Evolutionary conservation across 305 asterid species (phyloP), one percentile per base, ranked within the genome.

Genomic region (Fraxinus albicans): DNA sequence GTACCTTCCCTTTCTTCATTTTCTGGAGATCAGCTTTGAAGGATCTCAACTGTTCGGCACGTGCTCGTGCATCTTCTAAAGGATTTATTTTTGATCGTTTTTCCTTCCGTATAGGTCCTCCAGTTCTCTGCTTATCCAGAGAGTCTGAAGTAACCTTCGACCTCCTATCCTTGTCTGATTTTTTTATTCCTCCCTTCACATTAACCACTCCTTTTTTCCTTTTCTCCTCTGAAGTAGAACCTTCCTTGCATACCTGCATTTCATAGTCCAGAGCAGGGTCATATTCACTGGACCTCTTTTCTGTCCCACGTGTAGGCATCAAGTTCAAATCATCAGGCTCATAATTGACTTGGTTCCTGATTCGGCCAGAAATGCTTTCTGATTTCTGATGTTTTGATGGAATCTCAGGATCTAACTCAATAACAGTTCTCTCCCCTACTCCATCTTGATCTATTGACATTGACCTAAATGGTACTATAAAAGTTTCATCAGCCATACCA

Each of bases 21-120:
- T 94, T 94, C 88, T 90, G 98, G 76, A 94, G 89, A 85, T 96
- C 98, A 76, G 96, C 96, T 88, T 96, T 96, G 83, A 91, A 96
- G 88, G 97, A 86, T 90, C 99, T 93, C 85, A 94, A 86, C 79
- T 79, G 94, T 83, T 94, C 98, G 77, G 98, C 99, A 84, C 97
- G 97, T 73, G 98, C 98, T 77, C 92, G 91, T 70, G 98, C 99
- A 87, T 95, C 97, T 84, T 94, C 97, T 76, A 88, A 73, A 86
- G 97, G 92, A 86, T 91, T 93, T 88, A 88, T 77, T 88, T 91
- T 94, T 34, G 97, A 90, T 79, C 91, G 80, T 88, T 90, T 92
- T 65, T 83, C 90, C 85, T 92, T 94, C 90, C 96, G 89, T 65
- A 93, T 83, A 40, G 94, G 97, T 60, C 98, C 98, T 82, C 95